Base-by-base conservation (phyloP, 805 yeast genomes). In the Candida maesae region DNA sequence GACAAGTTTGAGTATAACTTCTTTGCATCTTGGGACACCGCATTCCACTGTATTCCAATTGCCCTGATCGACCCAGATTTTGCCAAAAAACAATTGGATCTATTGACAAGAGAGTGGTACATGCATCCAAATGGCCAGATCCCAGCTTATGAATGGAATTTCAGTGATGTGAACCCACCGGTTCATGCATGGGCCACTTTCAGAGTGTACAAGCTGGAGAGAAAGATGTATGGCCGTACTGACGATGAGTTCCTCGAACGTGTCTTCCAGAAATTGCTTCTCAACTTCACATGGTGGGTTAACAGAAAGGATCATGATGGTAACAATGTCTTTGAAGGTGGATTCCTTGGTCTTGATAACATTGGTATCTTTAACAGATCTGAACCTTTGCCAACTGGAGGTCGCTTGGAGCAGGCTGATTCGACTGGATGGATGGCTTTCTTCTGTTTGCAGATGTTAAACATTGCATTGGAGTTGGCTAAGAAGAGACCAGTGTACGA, bases 361-460 rank as follows among this genome's bases (percentile, higher is more conserved):
- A 89, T 89, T 64, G 96, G 96, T 51, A 73, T 89, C 46, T 89
- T 89, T 68, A 89, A 89, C 63, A 75, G 97, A 60, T 84, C 95
- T 6, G 97, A 89, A 67, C 93, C 95, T 1, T 69, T 86, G 53
- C 97, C 97, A 29, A 86, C 95, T 2, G 96, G 96, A 29, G 96
- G 96, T 36, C 76, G 73, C 27, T 71, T 89, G 49, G 95, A 87
- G 59, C 97, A 89, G 64, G 95, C 96, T 0, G 97, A 89, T 64
- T 84, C 95, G 13, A 90, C 97, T 10, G 96, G 96, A 21, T 89
- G 97, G 97, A 86, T 89, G 93, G 96, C 95, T 0, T 89, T 91
- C 67, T 89, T 83, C 66, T 77, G 84, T 23, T 70, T 90, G 55
- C 90, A 84, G 59, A 88, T 89, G 96, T 74, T 90, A 64, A 89